Evolutionary conservation across 108 stramenopile genomes (phyloP), one percentile per base, ranked within the genome.

Genomic region (Nitzschia sp.): DNA sequence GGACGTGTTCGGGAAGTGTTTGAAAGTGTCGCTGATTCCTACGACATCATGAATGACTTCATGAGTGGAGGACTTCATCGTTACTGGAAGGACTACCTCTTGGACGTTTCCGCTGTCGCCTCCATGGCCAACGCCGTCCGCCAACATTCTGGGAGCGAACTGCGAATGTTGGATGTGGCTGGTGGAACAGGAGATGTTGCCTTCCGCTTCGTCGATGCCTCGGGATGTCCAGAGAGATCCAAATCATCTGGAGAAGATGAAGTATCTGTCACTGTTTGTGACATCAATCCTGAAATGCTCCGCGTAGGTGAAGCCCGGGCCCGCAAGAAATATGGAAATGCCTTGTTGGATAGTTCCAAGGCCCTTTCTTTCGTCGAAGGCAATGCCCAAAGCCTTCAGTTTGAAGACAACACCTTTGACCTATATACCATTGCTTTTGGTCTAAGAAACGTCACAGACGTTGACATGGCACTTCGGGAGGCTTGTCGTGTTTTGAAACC

Each of bases 41-140:
- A 94, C 75, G 98, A 99, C 67, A 82, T 99, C 24, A 99, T 99
- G 98, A 99, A 99, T 67, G 98, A 99, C 76, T 76, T 97, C 65
- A 99, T 99, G 98, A 83, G 81, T 48, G 95, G 80, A 10, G 97
- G 97, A 11, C 42, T 93, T 70, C 98, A 99, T 76, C 83, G 98
- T 3, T 78, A 91, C 29, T 99, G 98, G 97, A 99, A 99, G 68
- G 97, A 99, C 71, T 89, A 96, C 41, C 80, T 98, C 14, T 79
- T 99, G 51, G 67, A 73, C 17, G 67, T 84, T 70, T 87, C 92
- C 38, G 75, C 78, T 14, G 86, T 87, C 8, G 83, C 50, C 6
- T 69, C 86, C 51, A 86, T 90, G 83, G 75, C 87, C 41, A 51
- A 76, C 50, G 78, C 70, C 7, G 52, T 90, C 24, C 74, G 87